Conservation (phyloP, 192 early-diverging fungal genomes). For the Linderina pennispora region DNA sequence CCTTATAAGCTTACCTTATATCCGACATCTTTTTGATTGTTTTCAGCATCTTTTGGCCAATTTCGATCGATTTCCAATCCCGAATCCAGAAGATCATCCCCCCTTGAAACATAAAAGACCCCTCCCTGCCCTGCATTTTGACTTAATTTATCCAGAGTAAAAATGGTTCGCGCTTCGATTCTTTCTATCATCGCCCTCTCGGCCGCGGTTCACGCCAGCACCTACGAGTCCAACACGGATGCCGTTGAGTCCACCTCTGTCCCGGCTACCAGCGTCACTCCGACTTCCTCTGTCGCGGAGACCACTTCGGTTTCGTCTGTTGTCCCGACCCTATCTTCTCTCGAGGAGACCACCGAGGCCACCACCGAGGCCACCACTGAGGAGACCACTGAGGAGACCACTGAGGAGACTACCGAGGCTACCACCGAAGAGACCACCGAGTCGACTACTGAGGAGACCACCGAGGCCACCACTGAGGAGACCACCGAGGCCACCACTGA, state of each 20-base stretch:
- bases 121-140: slow-evolving; percentile 2
- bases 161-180: slow-evolving; percentile 34
- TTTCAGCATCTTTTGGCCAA: too few relatives aligned
- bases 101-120: too few relatives aligned
- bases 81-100: too few relatives aligned
- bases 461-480: neutral
- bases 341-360: too few relatives aligned
- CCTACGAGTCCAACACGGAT: slow-evolving; percentile 5
- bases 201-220: slow-evolving; percentile 26
- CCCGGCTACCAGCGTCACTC: slow-evolving; percentile 3
- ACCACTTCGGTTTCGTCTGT: slow-evolving; percentile 6
- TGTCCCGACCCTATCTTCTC: too few relatives aligned
- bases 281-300: slow-evolving; percentile 1
- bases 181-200: slow-evolving; percentile 35
- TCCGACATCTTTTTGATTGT: too few relatives aligned
- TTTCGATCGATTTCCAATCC: too few relatives aligned
- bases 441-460: neutral
- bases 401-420: neutral
- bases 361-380: neutral
- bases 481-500: neutral
- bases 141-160: slow-evolving; percentile 3
- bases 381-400: neutral
- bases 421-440: neutral
- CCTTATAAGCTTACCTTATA: too few relatives aligned
- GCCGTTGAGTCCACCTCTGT: neutral